Percentiles rank a stretch among this genome's conserved stretches.
These are phyloP conservation scores for Phlyctochytrium arcticum DNA, from an alignment of 192 early-diverging fungal species.

Conservation along the genomic window DNA sequence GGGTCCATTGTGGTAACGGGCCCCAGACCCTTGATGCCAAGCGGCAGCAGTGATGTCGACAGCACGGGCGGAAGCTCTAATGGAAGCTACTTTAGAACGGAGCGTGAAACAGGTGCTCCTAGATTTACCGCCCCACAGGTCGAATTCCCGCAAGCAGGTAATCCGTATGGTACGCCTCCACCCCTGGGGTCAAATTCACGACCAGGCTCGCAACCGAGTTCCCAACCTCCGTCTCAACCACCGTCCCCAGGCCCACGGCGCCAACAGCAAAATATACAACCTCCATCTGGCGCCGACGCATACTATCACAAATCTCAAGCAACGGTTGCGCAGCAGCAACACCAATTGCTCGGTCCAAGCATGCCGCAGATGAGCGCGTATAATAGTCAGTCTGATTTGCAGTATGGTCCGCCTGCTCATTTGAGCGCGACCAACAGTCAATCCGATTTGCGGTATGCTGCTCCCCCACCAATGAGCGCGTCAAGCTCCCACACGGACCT, in stretches of 20 bases:
- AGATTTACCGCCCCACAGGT: not conserved
- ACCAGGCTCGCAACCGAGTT: not conserved
- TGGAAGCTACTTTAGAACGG: not conserved
- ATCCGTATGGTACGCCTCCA: not conserved
- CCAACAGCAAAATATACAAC: not conserved
- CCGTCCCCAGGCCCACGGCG: constrained; percentile 1
- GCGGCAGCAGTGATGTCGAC: not conserved
- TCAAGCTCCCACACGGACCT: too few relatives aligned
- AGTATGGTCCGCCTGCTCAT: too few relatives aligned
- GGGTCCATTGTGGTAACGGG: not conserved
- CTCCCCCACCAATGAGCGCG: too few relatives aligned
- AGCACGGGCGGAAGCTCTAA: not conserved
- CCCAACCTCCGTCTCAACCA: not conserved
- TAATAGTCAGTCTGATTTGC: too few relatives aligned
- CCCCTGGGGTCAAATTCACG: not conserved
- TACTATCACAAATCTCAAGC: not conserved
- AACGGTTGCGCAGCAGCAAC: too few relatives aligned
- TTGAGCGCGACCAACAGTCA: too few relatives aligned
- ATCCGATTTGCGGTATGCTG: too few relatives aligned
- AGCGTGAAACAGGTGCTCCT: too few relatives aligned
- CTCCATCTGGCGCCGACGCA: not conserved
- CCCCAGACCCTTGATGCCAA: constrained; percentile 6
- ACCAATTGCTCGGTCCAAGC: too few relatives aligned
- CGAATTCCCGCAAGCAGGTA: not conserved
- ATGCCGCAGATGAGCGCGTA: too few relatives aligned